Conservation (phyloP, 2,329 filamentous ascomycete species). For the Ustilaginoidea virens region DNA sequence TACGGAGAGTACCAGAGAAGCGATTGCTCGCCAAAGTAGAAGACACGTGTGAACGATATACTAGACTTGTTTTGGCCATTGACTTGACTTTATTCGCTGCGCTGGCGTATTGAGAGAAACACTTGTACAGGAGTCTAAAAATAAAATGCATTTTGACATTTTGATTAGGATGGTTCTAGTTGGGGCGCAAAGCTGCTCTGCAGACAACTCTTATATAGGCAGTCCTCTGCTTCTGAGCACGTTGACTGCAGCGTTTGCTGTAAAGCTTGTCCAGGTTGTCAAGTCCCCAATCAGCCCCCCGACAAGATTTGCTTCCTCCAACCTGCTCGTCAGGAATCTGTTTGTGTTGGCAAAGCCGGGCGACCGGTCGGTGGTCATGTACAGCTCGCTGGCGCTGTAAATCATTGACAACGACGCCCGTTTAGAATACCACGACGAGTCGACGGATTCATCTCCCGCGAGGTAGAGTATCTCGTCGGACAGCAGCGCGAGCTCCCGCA, state of each 20-base stretch:
- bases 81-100: too few relatives aligned
- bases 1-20: too few relatives aligned
- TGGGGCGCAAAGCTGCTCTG: too few relatives aligned
- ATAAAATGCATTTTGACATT: too few relatives aligned
- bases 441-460: conserved; percentile 66
- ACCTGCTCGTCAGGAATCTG: conserved; percentile 60
- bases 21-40: too few relatives aligned
- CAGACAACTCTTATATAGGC: conserved; percentile 42
- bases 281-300: conserved; percentile 48
- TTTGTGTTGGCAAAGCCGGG: conserved; percentile 61
- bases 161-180: too few relatives aligned
- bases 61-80: too few relatives aligned
- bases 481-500: conserved; percentile 65
- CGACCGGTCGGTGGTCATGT: conserved; percentile 82
- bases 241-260: conserved; percentile 61
- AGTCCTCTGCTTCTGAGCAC: conserved; percentile 77
- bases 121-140: too few relatives aligned
- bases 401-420: conserved; percentile 39
- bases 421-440: conserved; percentile 73
- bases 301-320: conserved; percentile 51
- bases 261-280: conserved; percentile 70
- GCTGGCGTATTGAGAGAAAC: too few relatives aligned
- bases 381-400: conserved; percentile 66
- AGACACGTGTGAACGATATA: too few relatives aligned
- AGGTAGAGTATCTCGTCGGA: conserved; percentile 90